Evolutionary conservation across 345 rosid species (phyloP), one percentile per base, ranked within the genome.

Genomic region (Salix brachista): DNA sequence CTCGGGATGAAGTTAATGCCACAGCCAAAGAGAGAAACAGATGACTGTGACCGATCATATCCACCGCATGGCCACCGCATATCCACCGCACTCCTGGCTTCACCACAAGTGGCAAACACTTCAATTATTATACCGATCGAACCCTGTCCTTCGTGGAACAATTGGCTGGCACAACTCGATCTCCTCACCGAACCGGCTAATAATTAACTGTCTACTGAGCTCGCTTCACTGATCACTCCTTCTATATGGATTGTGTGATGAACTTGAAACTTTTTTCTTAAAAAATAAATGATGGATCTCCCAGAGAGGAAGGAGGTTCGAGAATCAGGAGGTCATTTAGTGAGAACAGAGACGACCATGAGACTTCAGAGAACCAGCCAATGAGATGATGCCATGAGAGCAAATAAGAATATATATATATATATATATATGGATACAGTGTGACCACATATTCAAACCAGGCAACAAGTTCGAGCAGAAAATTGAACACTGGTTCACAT

Each of bases 271-370:
- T 10, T 23, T 58, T 8, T 54, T 54, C 8, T 19, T 6, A 0
- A 52, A 21, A 3, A 74, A 71, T 77, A 76, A 81, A 78, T 80
- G 84, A 69, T 80, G 87, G 88, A 87, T 86, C 88, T 84, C 86
- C 78, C 79, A 50, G 82, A 50, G 82, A 74, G 42, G 73, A 69
- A 76, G 74, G 70, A 80, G 74, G 74, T 77, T 85, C 80, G 83
- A 79, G 77, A 83, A 75, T 81, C 80, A 80, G 69, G 76, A 73
- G 77, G 79, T 23, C 28, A 10, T n/a, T 3, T 3, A 0, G 64
- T 10, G 23, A 58, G 28, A 4, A 58, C 23, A 58, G 14, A n/a
- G 64, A 41, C 44, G 12, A n/a, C 62, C 64, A 1, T 4, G 64
- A 58, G 64, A 58, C 28, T 25, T 9, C 28, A 58, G 64, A 58